Base-by-base conservation (phyloP, 805 yeast genomes). In the Brettanomyces bruxellensis region DNA sequence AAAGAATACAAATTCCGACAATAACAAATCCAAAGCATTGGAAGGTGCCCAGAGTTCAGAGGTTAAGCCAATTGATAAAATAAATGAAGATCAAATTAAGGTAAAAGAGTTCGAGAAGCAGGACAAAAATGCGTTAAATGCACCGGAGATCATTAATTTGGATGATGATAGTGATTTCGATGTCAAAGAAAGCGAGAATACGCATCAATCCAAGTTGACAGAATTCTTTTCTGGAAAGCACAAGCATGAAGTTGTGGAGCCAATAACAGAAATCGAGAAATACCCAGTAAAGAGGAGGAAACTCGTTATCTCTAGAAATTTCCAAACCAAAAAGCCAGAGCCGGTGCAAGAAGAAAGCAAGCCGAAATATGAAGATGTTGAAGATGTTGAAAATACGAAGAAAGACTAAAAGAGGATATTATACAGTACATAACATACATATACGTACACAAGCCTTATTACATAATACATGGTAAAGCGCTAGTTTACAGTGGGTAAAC, bases 161-260 rank as follows among this genome's bases (percentile, higher is more conserved):
- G 32, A 28, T 28, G 32, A 28, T 28, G 32, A 28, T 28, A 18
- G 18, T 18, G 18, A 18, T 18, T 18, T 2, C 18, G 32, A 28
- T 28, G 32, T 7, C 9, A 28, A 28, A 28, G 32, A 9, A 28
- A 9, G 11, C 11, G 32, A 28, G 11, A 28, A 28, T 28, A 28
- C 32, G 32, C 38, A 36, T 14, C 52, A 51, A 36, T 22, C 46
- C 7, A 18, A 22, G 5, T 38, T 49, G 4, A 51, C 54, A 12
- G 44, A 34, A 6, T 49, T 49, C 34, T 51, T 51, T 36, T 36
- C 38, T 13, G 18, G 13, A 36, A 36, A 36, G 38, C 38, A n/a
- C 8, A 12, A 36, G 38, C 38, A 36, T 14, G 23, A 18, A 36
- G 38, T 8, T 8, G 23, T n/a, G 7, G 38, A 36, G 12, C 18